Base-by-base conservation (phyloP, 805 yeast genomes). In the Wickerhamomyces chaumierensis region DNA sequence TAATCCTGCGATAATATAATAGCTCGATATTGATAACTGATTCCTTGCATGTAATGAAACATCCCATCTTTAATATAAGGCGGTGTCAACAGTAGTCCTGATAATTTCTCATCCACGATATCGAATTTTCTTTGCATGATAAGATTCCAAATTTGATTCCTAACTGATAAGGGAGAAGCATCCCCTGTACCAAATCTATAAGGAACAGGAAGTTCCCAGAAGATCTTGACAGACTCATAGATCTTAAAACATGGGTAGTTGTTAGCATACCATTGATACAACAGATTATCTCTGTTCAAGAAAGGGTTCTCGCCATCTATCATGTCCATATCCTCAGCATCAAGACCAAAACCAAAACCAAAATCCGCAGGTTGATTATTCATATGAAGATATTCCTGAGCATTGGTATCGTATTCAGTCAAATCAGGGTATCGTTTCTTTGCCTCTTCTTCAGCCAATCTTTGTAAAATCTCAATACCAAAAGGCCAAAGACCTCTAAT, bases 401-500 rank as follows among this genome's bases (percentile, higher is more conserved):
- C 4, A 13, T 25, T 25, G 5, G 12, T 8, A 25, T 25, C 29
- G n/a, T 25, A 25, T 4, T 7, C 14, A 8, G 29, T 9, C 29
- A 25, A 13, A n/a, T 40, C 42, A 3, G 40, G 45, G 12, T 42
- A 28, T 2, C 33, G 35, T 5, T 37, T 35, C 18, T 31, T 38
- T 15, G 32, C 36, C 14, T 44, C 35, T 36, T 43, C 36, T 33
- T 52, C 52, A 2, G 47, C 42, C 3, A 47, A 20, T 20, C 49
- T 44, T 6, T 43, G 41, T 18, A 80, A 49, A 5, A 80, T 72
- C 42, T 74, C 78, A 5, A 75, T 54, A 0, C 82, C 87, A 1
- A 78, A 29, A 0, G 81, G 71, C 88, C 88, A 81, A 11, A 79
- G 50, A 3, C 69, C 57, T 39, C 75, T 60, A 5, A 78, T 52